A percentile compares a stretch with the other conserved stretches of the same genome.
Evolutionary conservation across 176 grass and related monocot genomes (phyloP).

Genomic region (Poa pratensis): DNA sequence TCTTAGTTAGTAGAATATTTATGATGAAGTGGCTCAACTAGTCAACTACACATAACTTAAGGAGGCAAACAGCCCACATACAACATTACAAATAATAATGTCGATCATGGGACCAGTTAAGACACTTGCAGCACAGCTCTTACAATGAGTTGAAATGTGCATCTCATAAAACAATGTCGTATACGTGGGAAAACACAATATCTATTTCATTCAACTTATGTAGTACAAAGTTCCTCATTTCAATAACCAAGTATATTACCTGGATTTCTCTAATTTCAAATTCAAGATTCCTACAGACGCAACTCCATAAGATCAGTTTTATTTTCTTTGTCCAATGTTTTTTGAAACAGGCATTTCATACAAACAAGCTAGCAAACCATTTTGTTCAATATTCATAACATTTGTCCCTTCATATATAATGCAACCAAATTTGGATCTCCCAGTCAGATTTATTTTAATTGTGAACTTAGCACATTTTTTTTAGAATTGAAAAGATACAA

Average conservation of each 20-base stretch:
- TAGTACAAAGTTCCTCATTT: conserved; percentile 13
- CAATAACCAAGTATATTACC: not conserved
- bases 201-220: conserved; percentile 19
- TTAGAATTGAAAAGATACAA: not conserved
- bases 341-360: not conserved
- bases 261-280: not conserved
- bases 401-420: not conserved
- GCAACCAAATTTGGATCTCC: not conserved
- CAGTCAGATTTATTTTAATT: not conserved
- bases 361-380: not conserved
- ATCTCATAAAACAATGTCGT: conserved; percentile 27
- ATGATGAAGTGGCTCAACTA: not conserved
- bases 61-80: conserved; percentile 28
- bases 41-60: conserved; percentile 31
- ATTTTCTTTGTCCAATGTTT: not conserved
- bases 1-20: conserved; percentile 12
- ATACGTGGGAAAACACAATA: conserved; percentile 1
- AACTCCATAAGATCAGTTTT: not conserved
- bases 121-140: conserved; percentile 29
- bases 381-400: not conserved
- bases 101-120: conserved; percentile 2
- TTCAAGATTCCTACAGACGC: not conserved
- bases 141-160: conserved; percentile 8
- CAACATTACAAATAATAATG: conserved; percentile 1
- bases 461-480: not conserved